phyloP scores from a whole-genome alignment of 805 yeast species.

The Candida gorgasii region DNA sequence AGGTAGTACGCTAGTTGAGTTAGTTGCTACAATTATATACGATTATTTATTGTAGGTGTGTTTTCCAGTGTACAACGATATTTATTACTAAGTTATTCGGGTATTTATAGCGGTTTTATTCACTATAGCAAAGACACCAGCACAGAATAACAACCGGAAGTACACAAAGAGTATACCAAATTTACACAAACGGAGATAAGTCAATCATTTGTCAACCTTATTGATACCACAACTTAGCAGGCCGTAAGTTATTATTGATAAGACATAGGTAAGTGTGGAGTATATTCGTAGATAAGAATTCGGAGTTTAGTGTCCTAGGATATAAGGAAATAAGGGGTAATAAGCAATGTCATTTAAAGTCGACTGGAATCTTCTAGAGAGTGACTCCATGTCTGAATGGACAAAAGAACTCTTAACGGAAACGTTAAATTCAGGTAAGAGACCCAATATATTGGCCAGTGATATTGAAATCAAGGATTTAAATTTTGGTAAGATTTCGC shows the following conservation, averaged over 20 bases:
- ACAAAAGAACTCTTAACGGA: conserved; percentile 66
- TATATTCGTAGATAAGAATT: not conserved
- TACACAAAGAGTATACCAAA: no score
- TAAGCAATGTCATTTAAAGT: conserved; percentile 86
- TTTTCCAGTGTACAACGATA: no score
- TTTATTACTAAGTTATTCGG: no score
- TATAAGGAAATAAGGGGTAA: not conserved
- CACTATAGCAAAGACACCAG: no score
- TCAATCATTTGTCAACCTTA: no score
- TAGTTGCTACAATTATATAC: not conserved
- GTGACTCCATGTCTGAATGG: conserved; percentile 61
- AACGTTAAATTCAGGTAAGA: conserved; percentile 70
- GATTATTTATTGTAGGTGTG: not conserved
- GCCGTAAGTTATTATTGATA: not conserved
- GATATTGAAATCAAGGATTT: conserved; percentile 67
- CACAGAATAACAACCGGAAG: no score
- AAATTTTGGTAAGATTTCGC: conserved; percentile 73
- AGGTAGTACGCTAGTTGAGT: no score
- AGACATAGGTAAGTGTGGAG: not conserved
- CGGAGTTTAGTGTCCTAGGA: not conserved
- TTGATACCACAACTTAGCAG: no score
- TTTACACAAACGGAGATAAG: no score
- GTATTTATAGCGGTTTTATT: no score
- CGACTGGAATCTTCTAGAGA: conserved; percentile 74
- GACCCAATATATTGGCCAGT: conserved; percentile 71